Base-by-base conservation (phyloP, 139 green algal genomes). In the Eudorina sp. region DNA sequence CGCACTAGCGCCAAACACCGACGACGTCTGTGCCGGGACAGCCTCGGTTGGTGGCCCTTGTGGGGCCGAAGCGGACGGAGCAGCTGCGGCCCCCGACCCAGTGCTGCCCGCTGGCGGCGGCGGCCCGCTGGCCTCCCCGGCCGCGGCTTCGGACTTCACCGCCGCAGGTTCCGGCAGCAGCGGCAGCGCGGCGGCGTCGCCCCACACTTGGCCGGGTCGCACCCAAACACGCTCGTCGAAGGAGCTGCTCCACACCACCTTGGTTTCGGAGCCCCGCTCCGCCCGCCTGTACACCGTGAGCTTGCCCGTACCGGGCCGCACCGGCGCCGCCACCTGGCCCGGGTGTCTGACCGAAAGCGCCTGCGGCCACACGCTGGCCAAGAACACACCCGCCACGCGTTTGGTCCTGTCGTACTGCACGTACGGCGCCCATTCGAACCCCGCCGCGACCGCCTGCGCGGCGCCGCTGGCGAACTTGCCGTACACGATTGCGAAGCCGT, bases 391-490 rank as follows among this genome's bases (percentile, higher is more conserved):
- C 62, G 62, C 62, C n/a, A 16, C 62, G 62, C 16, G 29, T 16
- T 40, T 43, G 16, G 29, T n/a, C n/a, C 9, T 41, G 14, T 43
- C n/a, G 62, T 72, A 72, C n/a, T 72, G 14, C 6, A 72, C 8
- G 62, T 41, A 72, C 29, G n/a, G 14, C 8, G 19, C 1, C 70
- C 70, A 78, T 40, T 78, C 70, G 40, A 78, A 55, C 21, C 70
- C 70, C 21, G 38, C 23, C 23, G 70, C 9, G 21, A 55, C 40
- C 36, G 51, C 36, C 36, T 36, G 68, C 14, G 40, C 40, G 7
- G 70, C 70, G 40, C 70, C 70, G 41, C 38, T 55, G 40, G 19
- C 41, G 70, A 78, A 78, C n/a, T 40, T 58, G 40, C 70, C 41
- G 41, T 38, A 3, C 40, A 58, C 8, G 11, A 4, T 43, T 18